phyloP scores from a whole-genome alignment of 345 rosid species.

The Salix exigua region DNA sequence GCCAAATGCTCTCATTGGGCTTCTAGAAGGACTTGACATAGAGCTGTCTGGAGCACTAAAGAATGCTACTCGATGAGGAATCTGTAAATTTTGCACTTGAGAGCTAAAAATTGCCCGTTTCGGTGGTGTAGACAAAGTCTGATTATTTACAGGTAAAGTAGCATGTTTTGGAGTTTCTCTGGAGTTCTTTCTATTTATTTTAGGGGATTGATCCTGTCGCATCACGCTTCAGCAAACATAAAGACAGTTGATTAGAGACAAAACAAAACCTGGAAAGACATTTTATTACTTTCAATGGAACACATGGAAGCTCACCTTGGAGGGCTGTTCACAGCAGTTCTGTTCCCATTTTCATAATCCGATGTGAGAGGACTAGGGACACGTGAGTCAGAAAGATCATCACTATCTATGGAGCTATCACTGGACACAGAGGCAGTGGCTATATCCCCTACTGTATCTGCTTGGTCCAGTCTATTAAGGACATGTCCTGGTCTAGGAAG shows the following conservation, averaged over 20 bases:
- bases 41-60: conserved; percentile 92
- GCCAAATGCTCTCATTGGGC: conserved; percentile 77
- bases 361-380: conserved; percentile 24
- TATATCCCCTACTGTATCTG: conserved; percentile 17
- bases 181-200: conserved; percentile 37
- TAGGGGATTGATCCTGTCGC: conserved; percentile 50
- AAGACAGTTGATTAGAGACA: conserved; percentile 12
- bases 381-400: conserved; percentile 18
- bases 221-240: conserved; percentile 32
- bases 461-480: conserved; percentile 15
- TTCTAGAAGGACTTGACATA: conserved; percentile 96
- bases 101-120: conserved; percentile 50
- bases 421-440: conserved; percentile 28
- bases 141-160: conserved; percentile 42
- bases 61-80: conserved; percentile 59
- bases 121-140: conserved; percentile 57
- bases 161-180: conserved; percentile 63
- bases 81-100: conserved; percentile 65
- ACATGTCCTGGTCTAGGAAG: conserved; percentile 20
- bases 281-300: background rate
- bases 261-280: conserved; percentile 4
- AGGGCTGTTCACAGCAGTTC: conserved; percentile 28
- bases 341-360: conserved; percentile 25
- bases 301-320: conserved; percentile 18
- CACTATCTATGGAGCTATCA: conserved; percentile 27